Conservation (phyloP, 2,329 filamentous ascomycete species). For the Chaetoscypha palmicola region DNA sequence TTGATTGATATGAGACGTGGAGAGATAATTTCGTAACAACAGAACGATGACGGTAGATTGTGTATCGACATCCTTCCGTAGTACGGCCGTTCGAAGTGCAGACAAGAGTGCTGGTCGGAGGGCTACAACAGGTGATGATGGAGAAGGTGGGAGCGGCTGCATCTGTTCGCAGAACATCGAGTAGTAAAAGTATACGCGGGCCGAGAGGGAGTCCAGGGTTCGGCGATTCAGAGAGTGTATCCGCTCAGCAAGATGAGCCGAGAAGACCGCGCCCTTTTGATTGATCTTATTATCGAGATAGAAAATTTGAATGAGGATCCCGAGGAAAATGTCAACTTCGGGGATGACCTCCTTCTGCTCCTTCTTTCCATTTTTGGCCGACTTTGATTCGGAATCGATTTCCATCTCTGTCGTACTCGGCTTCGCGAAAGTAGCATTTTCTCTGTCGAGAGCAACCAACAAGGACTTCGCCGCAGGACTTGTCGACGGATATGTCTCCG, state of each 20-base stretch:
- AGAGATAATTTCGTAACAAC: constrained; percentile 89
- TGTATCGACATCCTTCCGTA: constrained; percentile 95
- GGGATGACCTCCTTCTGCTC: constrained; percentile 68
- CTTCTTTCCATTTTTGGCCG: constrained; percentile 55
- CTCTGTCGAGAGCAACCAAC: constrained; percentile 61
- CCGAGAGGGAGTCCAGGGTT: constrained; percentile 86
- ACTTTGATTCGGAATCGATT: constrained; percentile 55
- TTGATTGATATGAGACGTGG: constrained; percentile 93
- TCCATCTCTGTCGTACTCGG: constrained; percentile 62
- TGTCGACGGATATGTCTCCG: constrained; percentile 65
- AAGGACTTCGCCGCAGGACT: constrained; percentile 60
- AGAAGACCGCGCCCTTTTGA: constrained; percentile 77
- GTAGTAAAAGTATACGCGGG: constrained; percentile 98
- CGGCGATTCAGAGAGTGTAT: constrained; percentile 87
- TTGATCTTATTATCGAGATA: constrained; percentile 80
- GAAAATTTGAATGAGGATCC: constrained; percentile 79
- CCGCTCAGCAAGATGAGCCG: constrained; percentile 71
- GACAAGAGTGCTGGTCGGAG: constrained; percentile 82
- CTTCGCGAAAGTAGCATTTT: constrained; percentile 55
- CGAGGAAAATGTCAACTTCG: constrained; percentile 83
- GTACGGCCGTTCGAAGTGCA: constrained; percentile 86
- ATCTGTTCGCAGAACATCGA: constrained; percentile 92
- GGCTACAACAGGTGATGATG: constrained; percentile 76
- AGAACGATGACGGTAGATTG: constrained; percentile 94
- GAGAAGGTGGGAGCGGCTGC: constrained; percentile 78